Conservation (phyloP, 371 early-diverging fungal genomes). For the Saksenaea vasiformis region DNA sequence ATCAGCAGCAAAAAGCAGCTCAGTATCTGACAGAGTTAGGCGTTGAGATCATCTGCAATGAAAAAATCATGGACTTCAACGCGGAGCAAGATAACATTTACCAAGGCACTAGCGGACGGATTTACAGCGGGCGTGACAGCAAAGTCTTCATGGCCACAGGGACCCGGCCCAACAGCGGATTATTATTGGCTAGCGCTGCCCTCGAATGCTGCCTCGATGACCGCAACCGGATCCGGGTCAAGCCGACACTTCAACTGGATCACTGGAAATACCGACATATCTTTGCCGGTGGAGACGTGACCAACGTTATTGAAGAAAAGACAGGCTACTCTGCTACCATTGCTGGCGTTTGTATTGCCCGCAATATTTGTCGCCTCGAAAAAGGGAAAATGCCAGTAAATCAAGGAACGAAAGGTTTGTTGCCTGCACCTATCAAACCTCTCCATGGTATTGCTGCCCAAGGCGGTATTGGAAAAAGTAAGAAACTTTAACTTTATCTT, state of each 20-base stretch:
- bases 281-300: slow-evolving; percentile 56
- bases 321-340: slow-evolving; percentile 51
- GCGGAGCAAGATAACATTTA: slow-evolving; percentile 26
- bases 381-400: slow-evolving; percentile 29
- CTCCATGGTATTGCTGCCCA: slow-evolving; percentile 22
- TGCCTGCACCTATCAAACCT: slow-evolving; percentile 25
- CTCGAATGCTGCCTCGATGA: slow-evolving; percentile 19
- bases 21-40: slow-evolving; percentile 56
- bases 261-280: slow-evolving; percentile 44
- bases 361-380: slow-evolving; percentile 33
- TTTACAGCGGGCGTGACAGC: slow-evolving; percentile 35
- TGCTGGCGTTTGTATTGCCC: slow-evolving; percentile 34
- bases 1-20: slow-evolving; percentile 48
- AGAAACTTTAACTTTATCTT: slow-evolving; percentile 22
- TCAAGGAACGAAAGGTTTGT: slow-evolving; percentile 28
- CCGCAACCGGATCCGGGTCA: slow-evolving; percentile 36
- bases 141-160: slow-evolving; percentile 49
- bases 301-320: slow-evolving; percentile 41
- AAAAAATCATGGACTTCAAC: slow-evolving; percentile 43
- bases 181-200: slow-evolving; percentile 20
- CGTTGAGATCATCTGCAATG: slow-evolving; percentile 63
- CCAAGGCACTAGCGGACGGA: slow-evolving; percentile 28
- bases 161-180: slow-evolving; percentile 31
- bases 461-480: slow-evolving; percentile 32
- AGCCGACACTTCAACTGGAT: slow-evolving; percentile 50